Evolutionary conservation across 1,139 yeast genomes (phyloP).

Genomic region (Kluyveromyces sp.): DNA sequence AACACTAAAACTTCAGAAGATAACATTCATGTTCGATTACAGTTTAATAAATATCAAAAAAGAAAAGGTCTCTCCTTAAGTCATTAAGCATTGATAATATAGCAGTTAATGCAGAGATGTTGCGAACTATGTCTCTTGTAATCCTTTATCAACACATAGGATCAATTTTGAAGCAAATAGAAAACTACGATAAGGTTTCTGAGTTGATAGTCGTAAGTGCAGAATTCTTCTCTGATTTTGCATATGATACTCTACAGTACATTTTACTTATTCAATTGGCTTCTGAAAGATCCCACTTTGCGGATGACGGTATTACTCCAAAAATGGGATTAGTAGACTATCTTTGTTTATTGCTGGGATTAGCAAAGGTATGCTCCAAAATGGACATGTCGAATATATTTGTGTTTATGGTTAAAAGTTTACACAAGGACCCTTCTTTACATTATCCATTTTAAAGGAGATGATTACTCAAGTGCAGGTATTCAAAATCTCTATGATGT

Average conservation of each 20-base stretch:
- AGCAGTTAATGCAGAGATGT: conserved; percentile 64
- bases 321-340: conserved; percentile 74
- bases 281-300: conserved; percentile 55
- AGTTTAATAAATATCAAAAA: conserved; percentile 69
- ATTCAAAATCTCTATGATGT: conserved; percentile 43
- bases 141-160: conserved; percentile 75
- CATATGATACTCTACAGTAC: conserved; percentile 79
- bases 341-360: conserved; percentile 60
- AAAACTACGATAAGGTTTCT: conserved; percentile 84
- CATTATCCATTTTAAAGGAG: conserved; percentile 64
- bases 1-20: conserved; percentile 47
- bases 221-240: conserved; percentile 64
- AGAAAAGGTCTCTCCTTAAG: conserved; percentile 73
- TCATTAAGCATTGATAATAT: conserved; percentile 84
- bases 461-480: conserved; percentile 72
- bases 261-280: conserved; percentile 69
- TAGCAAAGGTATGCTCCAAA: conserved; percentile 46
- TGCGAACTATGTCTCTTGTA: conserved; percentile 68
- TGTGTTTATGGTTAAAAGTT: conserved; percentile 52
- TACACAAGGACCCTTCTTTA: conserved; percentile 57
- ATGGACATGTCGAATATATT: conserved; percentile 54
- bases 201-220: conserved; percentile 77
- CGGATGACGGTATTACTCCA: conserved; percentile 75
- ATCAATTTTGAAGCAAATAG: conserved; percentile 64
- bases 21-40: conserved; percentile 51